A percentile compares a stretch with the other conserved stretches of the same genome.
Conservation (phyloP, 2,329 filamentous ascomycete species). For the Colletotrichum neosansevieriae region DNA sequence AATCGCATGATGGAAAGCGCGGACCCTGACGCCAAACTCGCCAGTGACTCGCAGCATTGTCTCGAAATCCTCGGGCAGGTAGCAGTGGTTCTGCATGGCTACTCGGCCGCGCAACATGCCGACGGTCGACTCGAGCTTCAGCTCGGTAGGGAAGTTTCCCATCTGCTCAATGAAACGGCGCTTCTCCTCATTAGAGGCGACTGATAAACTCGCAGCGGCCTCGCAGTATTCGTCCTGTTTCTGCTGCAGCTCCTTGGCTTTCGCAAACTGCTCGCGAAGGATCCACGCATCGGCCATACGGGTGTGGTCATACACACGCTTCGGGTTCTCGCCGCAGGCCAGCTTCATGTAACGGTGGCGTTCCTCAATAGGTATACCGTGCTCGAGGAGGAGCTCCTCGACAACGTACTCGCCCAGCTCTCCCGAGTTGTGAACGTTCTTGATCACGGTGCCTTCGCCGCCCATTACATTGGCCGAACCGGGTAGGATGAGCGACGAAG, state of each 20-base stretch:
- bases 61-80: conserved; percentile 57
- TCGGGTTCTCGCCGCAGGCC: conserved; percentile 61
- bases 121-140: conserved; percentile 55
- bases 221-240: conserved; percentile 51
- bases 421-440: conserved; percentile 53
- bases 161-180: conserved; percentile 33
- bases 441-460: conserved; percentile 57
- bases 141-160: conserved; percentile 47
- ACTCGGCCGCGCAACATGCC: conserved; percentile 56
- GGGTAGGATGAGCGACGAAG: conserved; percentile 58
- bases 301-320: conserved; percentile 51
- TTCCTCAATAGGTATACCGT: conserved; percentile 48
- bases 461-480: conserved; percentile 59
- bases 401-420: conserved; percentile 52
- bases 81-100: conserved; percentile 59
- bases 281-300: conserved; percentile 56
- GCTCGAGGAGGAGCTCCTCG: conserved; percentile 56
- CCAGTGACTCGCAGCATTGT: conserved; percentile 56
- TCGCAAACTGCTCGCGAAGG: conserved; percentile 54
- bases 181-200: conserved; percentile 43
- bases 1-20: conserved; percentile 56
- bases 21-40: conserved; percentile 56
- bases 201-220: conserved; percentile 43
- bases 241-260: conserved; percentile 50
- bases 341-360: conserved; percentile 58